phyloP scores from a whole-genome alignment of 371 early-diverging fungal species.

The Coemansia linderi region DNA sequence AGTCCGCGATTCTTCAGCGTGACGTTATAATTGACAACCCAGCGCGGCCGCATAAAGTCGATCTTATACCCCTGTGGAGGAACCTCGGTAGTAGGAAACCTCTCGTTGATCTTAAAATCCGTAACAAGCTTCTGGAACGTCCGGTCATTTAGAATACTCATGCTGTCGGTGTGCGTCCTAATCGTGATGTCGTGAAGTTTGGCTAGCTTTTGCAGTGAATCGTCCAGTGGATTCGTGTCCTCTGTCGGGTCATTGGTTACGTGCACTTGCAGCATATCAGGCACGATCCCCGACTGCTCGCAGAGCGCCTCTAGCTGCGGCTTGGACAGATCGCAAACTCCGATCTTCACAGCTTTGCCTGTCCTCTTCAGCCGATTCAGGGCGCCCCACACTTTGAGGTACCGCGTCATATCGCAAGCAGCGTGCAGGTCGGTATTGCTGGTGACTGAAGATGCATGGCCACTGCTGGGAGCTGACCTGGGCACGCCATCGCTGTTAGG shows the following conservation, averaged over 20 bases:
- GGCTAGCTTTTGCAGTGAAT: slow-evolving; percentile 26
- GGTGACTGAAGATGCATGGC: neutral
- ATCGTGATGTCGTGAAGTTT: slow-evolving; percentile 25
- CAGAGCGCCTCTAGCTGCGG: slow-evolving; percentile 34
- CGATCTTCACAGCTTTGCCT: slow-evolving; percentile 36
- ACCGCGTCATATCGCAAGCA: slow-evolving; percentile 27
- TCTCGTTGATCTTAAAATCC: slow-evolving; percentile 48
- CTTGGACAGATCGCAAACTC: slow-evolving; percentile 34
- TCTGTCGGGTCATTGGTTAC: slow-evolving; percentile 8
- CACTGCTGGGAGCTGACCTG: neutral
- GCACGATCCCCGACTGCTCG: slow-evolving; percentile 20
- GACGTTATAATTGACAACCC: slow-evolving; percentile 49
- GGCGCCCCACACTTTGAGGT: slow-evolving; percentile 39
- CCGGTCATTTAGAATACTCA: slow-evolving; percentile 27
- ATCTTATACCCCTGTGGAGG: slow-evolving; percentile 42
- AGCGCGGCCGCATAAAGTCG: slow-evolving; percentile 49
- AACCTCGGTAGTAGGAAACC: slow-evolving; percentile 51
- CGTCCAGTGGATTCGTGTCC: slow-evolving; percentile 8
- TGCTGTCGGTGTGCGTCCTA: slow-evolving; percentile 40
- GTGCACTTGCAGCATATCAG: slow-evolving; percentile 45
- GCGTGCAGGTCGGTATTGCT: slow-evolving; percentile 8
- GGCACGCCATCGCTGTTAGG: neutral
- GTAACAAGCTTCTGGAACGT: slow-evolving; percentile 39
- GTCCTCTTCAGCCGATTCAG: slow-evolving; percentile 14
- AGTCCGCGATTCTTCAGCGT: slow-evolving; percentile 35